These are phyloP conservation scores for Darksidea phi DNA, from an alignment of 495 filamentous ascomycete genomes.

Conservation along the genomic window DNA sequence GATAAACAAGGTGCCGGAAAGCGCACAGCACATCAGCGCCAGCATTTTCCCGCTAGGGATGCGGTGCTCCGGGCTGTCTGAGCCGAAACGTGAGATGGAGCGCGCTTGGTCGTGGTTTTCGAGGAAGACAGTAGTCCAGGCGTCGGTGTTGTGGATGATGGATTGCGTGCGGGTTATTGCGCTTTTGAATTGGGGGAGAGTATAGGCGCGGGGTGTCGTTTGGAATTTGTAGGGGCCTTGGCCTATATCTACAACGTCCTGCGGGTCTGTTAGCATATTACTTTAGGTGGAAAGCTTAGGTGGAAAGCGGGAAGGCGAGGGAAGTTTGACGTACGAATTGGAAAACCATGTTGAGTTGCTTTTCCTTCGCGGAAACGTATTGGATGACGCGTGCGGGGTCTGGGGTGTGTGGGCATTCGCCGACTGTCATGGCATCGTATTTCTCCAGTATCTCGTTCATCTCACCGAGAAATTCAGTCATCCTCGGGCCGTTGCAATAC, in stretches of 20 bases:
- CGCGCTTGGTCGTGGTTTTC: conserved; percentile 40
- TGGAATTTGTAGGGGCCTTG: conserved; percentile 28
- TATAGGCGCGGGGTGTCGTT: conserved; percentile 16
- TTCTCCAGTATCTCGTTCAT: conserved; percentile 33
- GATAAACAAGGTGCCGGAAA: conserved; percentile 68
- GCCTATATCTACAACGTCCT: conserved; percentile 24
- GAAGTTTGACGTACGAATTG: conserved; percentile 34
- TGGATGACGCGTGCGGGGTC: conserved; percentile 26
- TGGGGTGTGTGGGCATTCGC: conserved; percentile 35
- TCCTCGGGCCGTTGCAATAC: conserved; percentile 39
- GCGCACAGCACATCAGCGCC: conserved; percentile 56
- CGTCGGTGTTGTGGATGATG: conserved; percentile 29
- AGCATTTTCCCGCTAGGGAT: conserved; percentile 63
- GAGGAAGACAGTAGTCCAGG: conserved; percentile 35
- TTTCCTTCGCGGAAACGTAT: conserved; percentile 26
- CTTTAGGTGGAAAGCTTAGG: neutral
- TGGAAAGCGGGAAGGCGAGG: too few species aligned
- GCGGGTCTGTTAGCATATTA: neutral
- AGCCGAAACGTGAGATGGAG: conserved; percentile 34
- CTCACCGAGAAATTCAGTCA: conserved; percentile 39
- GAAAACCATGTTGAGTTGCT: conserved; percentile 41
- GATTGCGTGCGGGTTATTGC: conserved; percentile 16
- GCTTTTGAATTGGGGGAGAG: conserved; percentile 11
- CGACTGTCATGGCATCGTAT: conserved; percentile 36
- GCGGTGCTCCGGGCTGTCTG: conserved; percentile 55